These are phyloP conservation scores for Acanthamoeba polyphaga DNA, from an alignment of 208 protist genomes.

Conservation along the genomic window DNA sequence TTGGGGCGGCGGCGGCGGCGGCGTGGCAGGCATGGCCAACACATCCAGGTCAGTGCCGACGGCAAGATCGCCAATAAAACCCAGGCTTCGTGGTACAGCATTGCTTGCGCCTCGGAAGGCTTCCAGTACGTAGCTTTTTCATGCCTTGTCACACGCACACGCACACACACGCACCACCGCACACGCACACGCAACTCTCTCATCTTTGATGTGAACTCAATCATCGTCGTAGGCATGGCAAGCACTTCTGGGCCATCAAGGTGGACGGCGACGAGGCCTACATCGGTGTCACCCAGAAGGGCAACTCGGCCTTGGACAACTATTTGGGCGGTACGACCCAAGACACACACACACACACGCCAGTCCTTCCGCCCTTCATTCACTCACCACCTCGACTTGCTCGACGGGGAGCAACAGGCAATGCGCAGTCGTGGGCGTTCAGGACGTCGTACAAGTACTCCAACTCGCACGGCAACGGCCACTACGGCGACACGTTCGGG, in stretches of 20 bases:
- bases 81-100: neutral
- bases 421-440: slow-evolving; percentile 16
- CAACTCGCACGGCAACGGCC: neutral
- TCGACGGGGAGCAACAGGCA: too few species aligned
- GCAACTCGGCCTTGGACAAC: neutral
- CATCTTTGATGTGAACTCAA: too few species aligned
- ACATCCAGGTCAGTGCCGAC: neutral
- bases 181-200: too few species aligned
- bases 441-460: slow-evolving; percentile 9
- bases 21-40: neutral
- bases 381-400: too few species aligned
- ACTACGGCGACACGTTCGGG: slow-evolving; percentile 40
- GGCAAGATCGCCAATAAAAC: neutral
- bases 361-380: too few species aligned
- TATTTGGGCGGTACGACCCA: neutral
- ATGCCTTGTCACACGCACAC: too few species aligned
- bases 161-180: too few species aligned
- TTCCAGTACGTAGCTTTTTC: neutral
- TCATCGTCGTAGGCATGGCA: neutral
- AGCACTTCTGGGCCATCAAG: slow-evolving; percentile 47
- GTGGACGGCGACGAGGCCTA: slow-evolving; percentile 44
- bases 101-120: neutral
- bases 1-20: too few species aligned
- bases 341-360: too few species aligned
- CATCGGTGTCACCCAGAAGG: slow-evolving; percentile 7